A percentile compares a stretch with the other conserved stretches of the same genome.
Evolutionary conservation across 2,329 filamentous ascomycete genomes (phyloP).

Genomic region (Neopestalotiopsis sp.): DNA sequence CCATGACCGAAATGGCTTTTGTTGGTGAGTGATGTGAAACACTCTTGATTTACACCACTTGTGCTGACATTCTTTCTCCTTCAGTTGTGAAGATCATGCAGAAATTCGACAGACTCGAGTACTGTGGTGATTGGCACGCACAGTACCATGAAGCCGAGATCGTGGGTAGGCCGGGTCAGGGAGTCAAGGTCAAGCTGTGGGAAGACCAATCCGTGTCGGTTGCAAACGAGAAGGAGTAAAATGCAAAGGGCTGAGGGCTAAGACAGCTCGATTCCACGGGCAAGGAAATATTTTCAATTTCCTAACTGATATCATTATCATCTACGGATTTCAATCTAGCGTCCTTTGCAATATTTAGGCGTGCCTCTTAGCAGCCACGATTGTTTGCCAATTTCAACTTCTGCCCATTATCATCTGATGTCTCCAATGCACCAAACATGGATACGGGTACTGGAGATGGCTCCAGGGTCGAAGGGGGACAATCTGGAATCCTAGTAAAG

Average conservation of each 20-base stretch:
- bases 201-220: constrained; percentile 26
- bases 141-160: constrained; percentile 50
- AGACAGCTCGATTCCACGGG: no score
- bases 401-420: background rate
- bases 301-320: no score
- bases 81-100: constrained; percentile 60
- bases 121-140: constrained; percentile 49
- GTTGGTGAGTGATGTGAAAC: constrained; percentile 36
- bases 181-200: constrained; percentile 45
- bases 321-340: no score
- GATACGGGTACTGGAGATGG: background rate
- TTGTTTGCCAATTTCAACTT: no score
- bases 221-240: background rate
- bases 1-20: constrained; percentile 62
- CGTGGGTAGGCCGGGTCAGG: constrained; percentile 47
- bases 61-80: background rate
- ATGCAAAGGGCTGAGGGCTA: no score
- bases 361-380: no score
- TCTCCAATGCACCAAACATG: background rate
- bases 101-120: constrained; percentile 60
- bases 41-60: constrained; percentile 24
- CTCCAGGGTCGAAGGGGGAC: background rate
- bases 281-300: no score
- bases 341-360: no score
- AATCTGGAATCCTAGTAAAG: background rate